A percentile compares a stretch with the other conserved stretches of the same genome.
phyloP scores from a whole-genome alignment of 352 stramenopile species.

The Thalassiosira hispida region DNA sequence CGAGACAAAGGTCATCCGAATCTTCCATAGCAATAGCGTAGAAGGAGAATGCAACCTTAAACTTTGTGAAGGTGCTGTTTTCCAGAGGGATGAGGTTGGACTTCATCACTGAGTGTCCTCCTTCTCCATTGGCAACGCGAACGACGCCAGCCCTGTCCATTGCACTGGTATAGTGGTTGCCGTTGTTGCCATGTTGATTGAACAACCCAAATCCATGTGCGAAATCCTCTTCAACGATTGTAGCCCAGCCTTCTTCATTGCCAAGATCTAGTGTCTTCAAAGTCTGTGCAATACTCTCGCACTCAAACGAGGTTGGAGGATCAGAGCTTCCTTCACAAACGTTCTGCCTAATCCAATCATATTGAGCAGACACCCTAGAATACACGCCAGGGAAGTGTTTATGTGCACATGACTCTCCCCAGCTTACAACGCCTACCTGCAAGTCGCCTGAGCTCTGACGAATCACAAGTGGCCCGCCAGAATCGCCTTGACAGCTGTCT shows the following conservation, averaged over 20 bases:
- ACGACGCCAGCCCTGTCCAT: conserved; percentile 15
- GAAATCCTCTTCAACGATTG: conserved; percentile 25
- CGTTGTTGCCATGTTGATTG: not conserved
- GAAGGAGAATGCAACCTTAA: conserved; percentile 29
- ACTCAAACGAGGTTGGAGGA: conserved; percentile 25
- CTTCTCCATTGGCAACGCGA: conserved; percentile 10
- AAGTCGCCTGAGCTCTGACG: conserved; percentile 11
- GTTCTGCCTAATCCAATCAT: conserved; percentile 58
- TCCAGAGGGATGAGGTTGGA: conserved; percentile 14
- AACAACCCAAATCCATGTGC: conserved; percentile 16
- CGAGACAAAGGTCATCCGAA: conserved; percentile 23
- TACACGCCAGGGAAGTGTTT: conserved; percentile 58
- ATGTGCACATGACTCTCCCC: conserved; percentile 55
- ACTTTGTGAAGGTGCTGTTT: conserved; percentile 12
- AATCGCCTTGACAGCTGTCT: conserved; percentile 56
- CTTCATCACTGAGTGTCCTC: not conserved
- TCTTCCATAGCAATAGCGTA: conserved; percentile 10
- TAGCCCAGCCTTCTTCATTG: not conserved
- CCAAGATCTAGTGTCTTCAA: not conserved
- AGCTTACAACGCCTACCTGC: conserved; percentile 63
- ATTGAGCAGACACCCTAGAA: conserved; percentile 36
- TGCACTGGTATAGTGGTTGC: not conserved
- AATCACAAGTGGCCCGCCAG: conserved; percentile 55
- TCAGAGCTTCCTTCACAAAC: conserved; percentile 50
- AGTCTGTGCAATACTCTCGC: not conserved